Evolutionary conservation across 2,329 filamentous ascomycete genomes (phyloP).

Genomic region (Xylaria sp.): DNA sequence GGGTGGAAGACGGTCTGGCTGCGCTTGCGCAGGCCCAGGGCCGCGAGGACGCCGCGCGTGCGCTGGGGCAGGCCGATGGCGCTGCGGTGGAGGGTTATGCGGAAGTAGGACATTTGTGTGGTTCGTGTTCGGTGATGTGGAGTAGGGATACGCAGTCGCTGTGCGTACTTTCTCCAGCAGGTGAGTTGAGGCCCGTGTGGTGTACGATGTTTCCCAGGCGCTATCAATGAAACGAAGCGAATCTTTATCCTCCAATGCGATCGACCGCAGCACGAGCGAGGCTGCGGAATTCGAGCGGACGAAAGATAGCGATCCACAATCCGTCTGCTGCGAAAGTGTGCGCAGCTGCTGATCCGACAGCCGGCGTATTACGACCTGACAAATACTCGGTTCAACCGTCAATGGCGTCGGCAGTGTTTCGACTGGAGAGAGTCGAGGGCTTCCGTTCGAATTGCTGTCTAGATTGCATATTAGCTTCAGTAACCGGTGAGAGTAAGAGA

Average conservation of each 20-base stretch:
- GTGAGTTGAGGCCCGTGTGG: too few species aligned
- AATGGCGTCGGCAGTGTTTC: conserved; percentile 1
- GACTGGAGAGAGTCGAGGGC: conserved; percentile 3
- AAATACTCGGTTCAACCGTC: not conserved
- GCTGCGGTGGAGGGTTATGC: conserved; percentile 88
- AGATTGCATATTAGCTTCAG: conserved; percentile 15
- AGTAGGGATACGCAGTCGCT: too few species aligned
- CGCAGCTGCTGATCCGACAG: not conserved
- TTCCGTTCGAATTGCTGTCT: conserved; percentile 5
- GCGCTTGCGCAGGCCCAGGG: conserved; percentile 86
- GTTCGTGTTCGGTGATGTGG: not conserved
- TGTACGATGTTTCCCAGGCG: too few species aligned
- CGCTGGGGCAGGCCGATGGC: conserved; percentile 88
- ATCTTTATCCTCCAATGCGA: too few species aligned
- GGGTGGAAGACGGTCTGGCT: conserved; percentile 91
- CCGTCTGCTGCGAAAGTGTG: not conserved
- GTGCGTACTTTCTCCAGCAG: too few species aligned
- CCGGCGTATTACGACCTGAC: not conserved
- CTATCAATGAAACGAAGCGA: too few species aligned
- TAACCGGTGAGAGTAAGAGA: not conserved
- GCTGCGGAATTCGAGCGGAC: not conserved
- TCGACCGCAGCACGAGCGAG: not conserved
- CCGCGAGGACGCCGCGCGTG: conserved; percentile 81
- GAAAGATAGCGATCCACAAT: not conserved
- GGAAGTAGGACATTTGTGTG: conserved; percentile 79